Percentiles rank a stretch among this genome's conserved stretches.
Conservation (phyloP, 2,329 filamentous ascomycete genomes). For the Hypomyces rosellus region DNA sequence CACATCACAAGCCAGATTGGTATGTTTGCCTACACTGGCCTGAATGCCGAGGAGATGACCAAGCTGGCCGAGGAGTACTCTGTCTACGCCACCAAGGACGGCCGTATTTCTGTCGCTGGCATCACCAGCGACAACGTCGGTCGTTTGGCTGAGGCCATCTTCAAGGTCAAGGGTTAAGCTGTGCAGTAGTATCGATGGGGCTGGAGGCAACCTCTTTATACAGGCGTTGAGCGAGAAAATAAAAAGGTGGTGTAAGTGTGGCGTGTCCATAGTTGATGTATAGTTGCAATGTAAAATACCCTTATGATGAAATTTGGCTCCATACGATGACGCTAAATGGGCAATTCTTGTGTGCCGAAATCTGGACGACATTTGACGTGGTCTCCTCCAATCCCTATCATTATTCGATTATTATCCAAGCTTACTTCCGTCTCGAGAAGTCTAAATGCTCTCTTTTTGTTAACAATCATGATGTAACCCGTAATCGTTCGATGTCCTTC, state of each 20-base stretch:
- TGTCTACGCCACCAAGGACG: slow-evolving; percentile 93
- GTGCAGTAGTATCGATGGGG: too few relatives aligned
- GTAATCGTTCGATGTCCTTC: slow-evolving; percentile 37
- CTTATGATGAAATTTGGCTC: too few relatives aligned
- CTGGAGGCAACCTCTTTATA: neutral
- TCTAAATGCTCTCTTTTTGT: neutral
- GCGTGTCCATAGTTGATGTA: neutral
- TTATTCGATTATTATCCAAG: too few relatives aligned
- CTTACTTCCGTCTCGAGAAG: neutral
- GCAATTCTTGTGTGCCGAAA: too few relatives aligned
- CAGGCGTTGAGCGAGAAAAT: neutral
- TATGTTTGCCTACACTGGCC: slow-evolving; percentile 98
- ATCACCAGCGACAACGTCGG: slow-evolving; percentile 76
- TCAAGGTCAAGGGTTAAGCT: slow-evolving; percentile 66
- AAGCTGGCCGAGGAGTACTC: slow-evolving; percentile 88
- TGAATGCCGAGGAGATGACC: slow-evolving; percentile 88
- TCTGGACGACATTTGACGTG: too few relatives aligned
- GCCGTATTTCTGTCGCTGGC: slow-evolving; percentile 78
- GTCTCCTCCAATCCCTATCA: too few relatives aligned
- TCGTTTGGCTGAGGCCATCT: slow-evolving; percentile 76
- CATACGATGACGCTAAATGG: too few relatives aligned
- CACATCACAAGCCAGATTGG: slow-evolving; percentile 99
- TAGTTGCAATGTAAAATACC: slow-evolving; percentile 9
- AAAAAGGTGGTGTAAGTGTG: neutral
- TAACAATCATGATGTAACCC: neutral